Conservation (phyloP, 2,329 filamentous ascomycete genomes). For the Aspergillus candidus region DNA sequence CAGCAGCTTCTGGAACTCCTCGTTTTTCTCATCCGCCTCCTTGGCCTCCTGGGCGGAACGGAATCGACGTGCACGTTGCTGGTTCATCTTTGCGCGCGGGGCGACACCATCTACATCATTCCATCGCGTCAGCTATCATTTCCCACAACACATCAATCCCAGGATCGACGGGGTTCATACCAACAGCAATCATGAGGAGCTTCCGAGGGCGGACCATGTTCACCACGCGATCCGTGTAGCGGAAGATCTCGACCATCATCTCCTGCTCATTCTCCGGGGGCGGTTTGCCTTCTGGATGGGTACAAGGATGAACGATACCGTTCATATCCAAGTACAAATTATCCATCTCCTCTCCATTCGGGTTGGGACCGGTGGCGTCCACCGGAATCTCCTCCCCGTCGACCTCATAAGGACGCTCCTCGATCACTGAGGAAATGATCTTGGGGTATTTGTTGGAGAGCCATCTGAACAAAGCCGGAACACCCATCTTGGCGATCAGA, state of each 20-base stretch:
- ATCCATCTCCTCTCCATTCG: conserved; percentile 96
- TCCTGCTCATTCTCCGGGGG: conserved; percentile 91
- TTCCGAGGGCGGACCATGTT: conserved; percentile 98
- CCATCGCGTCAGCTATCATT: conserved; percentile 1
- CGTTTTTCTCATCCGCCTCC: conserved; percentile 88
- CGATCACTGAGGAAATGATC: conserved; percentile 85
- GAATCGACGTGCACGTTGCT: conserved; percentile 93
- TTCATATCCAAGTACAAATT: conserved; percentile 99
- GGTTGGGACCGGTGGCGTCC: conserved; percentile 77
- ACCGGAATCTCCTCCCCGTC: conserved; percentile 81
- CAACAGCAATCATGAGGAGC: conserved; percentile 93
- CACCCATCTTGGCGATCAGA: conserved; percentile 62
- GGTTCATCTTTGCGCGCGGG: conserved; percentile 98
- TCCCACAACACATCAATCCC: neutral
- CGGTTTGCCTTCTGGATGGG: conserved; percentile 89
- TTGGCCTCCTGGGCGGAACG: conserved; percentile 88
- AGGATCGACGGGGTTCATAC: conserved; percentile 38
- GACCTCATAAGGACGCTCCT: conserved; percentile 74
- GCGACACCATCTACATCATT: conserved; percentile 78
- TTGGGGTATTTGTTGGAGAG: conserved; percentile 96
- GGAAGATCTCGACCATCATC: conserved; percentile 99
- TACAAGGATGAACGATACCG: conserved; percentile 97
- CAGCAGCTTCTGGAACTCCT: conserved; percentile 77
- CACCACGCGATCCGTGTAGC: conserved; percentile 96
- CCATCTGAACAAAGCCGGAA: conserved; percentile 93